phyloP scores from a whole-genome alignment of 2,329 filamentous ascomycete species.

The Pyrenophora seminiperda region DNA sequence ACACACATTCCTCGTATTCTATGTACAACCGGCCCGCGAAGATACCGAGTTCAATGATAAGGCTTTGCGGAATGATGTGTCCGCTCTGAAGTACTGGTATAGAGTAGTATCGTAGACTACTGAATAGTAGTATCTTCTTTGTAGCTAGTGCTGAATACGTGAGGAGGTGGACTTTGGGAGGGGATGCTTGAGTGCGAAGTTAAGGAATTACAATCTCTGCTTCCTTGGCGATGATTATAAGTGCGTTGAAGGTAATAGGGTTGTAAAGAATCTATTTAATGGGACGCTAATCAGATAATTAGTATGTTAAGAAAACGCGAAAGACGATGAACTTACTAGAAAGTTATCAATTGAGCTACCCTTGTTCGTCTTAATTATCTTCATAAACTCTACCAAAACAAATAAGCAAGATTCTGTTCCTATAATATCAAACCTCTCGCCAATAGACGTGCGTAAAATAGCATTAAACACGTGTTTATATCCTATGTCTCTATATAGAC shows the following conservation, averaged over 20 bases:
- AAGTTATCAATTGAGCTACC: slow-evolving; percentile 48
- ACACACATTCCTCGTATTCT: slow-evolving; percentile 49
- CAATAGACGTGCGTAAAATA: slow-evolving; percentile 46
- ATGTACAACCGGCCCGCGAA: slow-evolving; percentile 65
- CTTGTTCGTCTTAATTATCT: slow-evolving; percentile 47
- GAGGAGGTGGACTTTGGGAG: slow-evolving; percentile 49
- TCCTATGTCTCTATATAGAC: slow-evolving; percentile 39
- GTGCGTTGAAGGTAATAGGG: slow-evolving; percentile 49
- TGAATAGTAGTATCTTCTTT: slow-evolving; percentile 62
- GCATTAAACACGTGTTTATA: slow-evolving; percentile 51
- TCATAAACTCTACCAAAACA: slow-evolving; percentile 54
- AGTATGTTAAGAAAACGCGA: not conserved
- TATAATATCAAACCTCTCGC: slow-evolving; percentile 33
- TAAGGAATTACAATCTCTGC: slow-evolving; percentile 58
- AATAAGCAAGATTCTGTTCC: slow-evolving; percentile 38
- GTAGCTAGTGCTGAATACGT: slow-evolving; percentile 64
- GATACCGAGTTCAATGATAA: slow-evolving; percentile 62
- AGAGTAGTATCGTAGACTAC: slow-evolving; percentile 56
- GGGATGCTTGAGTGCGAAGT: slow-evolving; percentile 31
- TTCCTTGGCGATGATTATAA: slow-evolving; percentile 66
- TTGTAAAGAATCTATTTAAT: slow-evolving; percentile 67
- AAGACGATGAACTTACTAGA: slow-evolving; percentile 20
- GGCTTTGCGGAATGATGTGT: slow-evolving; percentile 55
- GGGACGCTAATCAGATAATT: not conserved
- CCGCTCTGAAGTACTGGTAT: slow-evolving; percentile 52